phyloP scores from a whole-genome alignment of 305 asterid species.

The Fraxinus greggii region DNA sequence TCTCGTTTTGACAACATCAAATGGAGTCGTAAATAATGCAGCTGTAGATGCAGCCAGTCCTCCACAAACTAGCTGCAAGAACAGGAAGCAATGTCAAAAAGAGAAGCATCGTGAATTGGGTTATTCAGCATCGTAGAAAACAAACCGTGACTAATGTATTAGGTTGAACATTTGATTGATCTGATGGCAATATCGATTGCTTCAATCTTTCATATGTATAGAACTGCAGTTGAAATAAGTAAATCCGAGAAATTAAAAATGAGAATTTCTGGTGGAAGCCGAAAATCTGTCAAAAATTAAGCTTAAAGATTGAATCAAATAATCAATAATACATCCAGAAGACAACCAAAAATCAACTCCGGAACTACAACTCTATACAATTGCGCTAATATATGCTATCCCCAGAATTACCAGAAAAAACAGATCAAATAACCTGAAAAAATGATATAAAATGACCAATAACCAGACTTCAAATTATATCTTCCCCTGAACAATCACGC shows the following conservation, averaged over 20 bases:
- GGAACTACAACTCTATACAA: not conserved
- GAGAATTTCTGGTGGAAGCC: not conserved
- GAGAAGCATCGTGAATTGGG: not conserved
- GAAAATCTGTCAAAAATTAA: not conserved
- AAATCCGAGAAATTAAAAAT: constrained; percentile 1
- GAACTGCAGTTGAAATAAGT: constrained; percentile 40
- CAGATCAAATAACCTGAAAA: not conserved
- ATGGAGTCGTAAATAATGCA: constrained; percentile 89
- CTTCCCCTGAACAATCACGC: not conserved
- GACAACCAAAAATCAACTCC: not conserved
- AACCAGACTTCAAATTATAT: not conserved
- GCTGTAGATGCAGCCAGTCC: constrained; percentile 95
- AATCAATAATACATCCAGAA: not conserved
- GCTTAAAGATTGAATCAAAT: not conserved
- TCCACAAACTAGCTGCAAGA: constrained; percentile 67
- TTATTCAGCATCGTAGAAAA: constrained; percentile 19
- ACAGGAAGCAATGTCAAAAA: not conserved
- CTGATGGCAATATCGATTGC: constrained; percentile 42
- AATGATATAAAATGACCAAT: not conserved
- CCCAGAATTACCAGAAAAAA: not conserved
- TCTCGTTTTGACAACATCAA: constrained; percentile 96
- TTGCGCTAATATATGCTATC: not conserved
- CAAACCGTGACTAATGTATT: constrained; percentile 41
- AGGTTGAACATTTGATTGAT: constrained; percentile 38
- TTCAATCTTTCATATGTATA: constrained; percentile 62